These are phyloP conservation scores for Saturnispora gosingensis DNA, from an alignment of 805 yeast genomes.

Conservation along the genomic window DNA sequence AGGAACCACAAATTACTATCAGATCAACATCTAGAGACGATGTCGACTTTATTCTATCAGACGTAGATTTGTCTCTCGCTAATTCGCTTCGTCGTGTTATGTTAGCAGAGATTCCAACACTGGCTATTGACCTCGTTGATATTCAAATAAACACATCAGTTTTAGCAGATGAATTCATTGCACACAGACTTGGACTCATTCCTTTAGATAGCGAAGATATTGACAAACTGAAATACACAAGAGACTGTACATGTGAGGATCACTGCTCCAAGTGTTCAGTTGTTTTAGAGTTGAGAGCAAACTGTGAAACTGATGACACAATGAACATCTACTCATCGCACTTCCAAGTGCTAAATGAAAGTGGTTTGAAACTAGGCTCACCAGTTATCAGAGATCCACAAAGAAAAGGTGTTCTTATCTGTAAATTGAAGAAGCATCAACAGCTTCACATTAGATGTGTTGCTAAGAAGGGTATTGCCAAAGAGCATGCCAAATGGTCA, in stretches of 20 bases:
- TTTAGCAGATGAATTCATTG: conserved; percentile 90
- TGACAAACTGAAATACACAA: conserved; percentile 73
- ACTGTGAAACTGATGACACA: conserved; percentile 76
- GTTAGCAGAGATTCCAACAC: conserved; percentile 93
- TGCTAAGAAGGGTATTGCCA: conserved; percentile 95
- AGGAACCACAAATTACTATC: conserved; percentile 78
- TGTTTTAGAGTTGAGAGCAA: conserved; percentile 73
- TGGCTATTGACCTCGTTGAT: conserved; percentile 94
- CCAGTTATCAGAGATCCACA: conserved; percentile 78
- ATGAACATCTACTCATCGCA: conserved; percentile 89
- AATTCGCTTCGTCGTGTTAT: conserved; percentile 86
- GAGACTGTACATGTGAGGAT: conserved; percentile 97
- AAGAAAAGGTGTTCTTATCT: conserved; percentile 78
- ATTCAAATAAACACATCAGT: conserved; percentile 90
- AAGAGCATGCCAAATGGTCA: conserved; percentile 98
- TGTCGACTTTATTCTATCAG: conserved; percentile 81
- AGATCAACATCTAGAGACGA: conserved; percentile 77
- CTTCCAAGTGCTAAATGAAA: conserved; percentile 33
- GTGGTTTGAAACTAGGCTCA: conserved; percentile 47
- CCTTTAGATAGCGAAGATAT: conserved; percentile 82
- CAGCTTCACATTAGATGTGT: conserved; percentile 83
- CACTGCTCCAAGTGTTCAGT: conserved; percentile 95
- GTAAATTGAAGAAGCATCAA: conserved; percentile 87
- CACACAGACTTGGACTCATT: conserved; percentile 88
- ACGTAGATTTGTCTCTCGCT: conserved; percentile 84